Base-by-base conservation (phyloP, 1,139 yeast species). In the Nakaseomyces bracarensis region DNA sequence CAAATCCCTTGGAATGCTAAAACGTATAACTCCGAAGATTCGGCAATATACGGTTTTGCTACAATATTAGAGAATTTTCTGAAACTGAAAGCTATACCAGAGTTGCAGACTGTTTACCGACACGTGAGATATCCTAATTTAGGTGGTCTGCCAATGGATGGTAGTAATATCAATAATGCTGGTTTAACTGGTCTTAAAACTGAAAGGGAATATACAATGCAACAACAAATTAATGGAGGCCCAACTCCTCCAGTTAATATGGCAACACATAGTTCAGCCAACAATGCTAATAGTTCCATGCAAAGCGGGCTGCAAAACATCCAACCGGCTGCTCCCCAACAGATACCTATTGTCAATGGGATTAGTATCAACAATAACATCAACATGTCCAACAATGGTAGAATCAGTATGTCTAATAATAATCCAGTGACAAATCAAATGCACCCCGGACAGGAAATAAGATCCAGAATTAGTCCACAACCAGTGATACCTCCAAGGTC, bases 1-100 rank as follows among this genome's bases (percentile, higher is more conserved):
- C 93, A 84, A 61, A 83, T 89, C 39, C 73, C 85, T 1, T 85
- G 95, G 86, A 89, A 89, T 59, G 96, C 96, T 1, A 74, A 85
- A 47, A 74, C 79, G 38, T 89, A 81, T 63, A 89, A 89, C 60
- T 78, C 79, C 44, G 79, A 77, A 48, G 78, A 74, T 11, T 77
- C 89, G 1, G 67, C 69, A 15, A 80, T 82, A 40, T 82, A 82
- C 62, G 69, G 71, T 33, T 84, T 82, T 52, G 96, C 96, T 0
- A 70, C 74, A 15, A 70, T 80, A 30, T 64, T 89, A 52, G 91
- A 86, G 54, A 66, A 72, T 38, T 82, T 68, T 57, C 63, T 87
- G 40, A 68, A 64, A 47, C 71, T 72, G 3, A 66, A 66, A 25
- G 69, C 76, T 22, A 69, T 86, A 26, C 82, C 85, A 13, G 69